Conservation (phyloP, 2,329 filamentous ascomycete species). For the Colletotrichum orchidophilum region DNA sequence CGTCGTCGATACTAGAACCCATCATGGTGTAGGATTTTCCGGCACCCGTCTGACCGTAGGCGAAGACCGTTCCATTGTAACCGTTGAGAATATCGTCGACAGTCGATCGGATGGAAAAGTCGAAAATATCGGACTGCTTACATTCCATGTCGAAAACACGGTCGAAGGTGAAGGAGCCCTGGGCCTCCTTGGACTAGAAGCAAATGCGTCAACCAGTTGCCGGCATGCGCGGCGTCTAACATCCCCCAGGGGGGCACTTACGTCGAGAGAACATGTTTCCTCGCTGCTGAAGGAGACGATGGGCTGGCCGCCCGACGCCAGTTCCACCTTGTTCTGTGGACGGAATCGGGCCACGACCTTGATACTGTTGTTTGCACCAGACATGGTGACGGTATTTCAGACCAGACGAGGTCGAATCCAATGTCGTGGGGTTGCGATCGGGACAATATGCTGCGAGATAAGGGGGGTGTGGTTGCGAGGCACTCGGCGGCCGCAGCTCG, state of each 20-base stretch:
- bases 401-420: conserved; percentile 26
- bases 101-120: conserved; percentile 95
- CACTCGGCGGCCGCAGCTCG: conserved; percentile 32
- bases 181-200: conserved; percentile 79
- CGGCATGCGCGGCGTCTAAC: background rate
- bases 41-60: conserved; percentile 97
- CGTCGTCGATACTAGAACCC: conserved; percentile 93
- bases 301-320: conserved; percentile 88
- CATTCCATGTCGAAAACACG: conserved; percentile 96
- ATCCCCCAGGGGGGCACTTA: conserved; percentile 56
- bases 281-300: conserved; percentile 90
- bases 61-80: conserved; percentile 99
- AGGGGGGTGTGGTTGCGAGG: conserved; percentile 22
- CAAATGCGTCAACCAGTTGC: conserved; percentile 5
- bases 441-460: conserved; percentile 3
- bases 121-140: conserved; percentile 92
- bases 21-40: conserved; percentile 99
- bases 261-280: conserved; percentile 87
- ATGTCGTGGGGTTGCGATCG: conserved; percentile 28
- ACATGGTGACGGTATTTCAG: conserved; percentile 55
- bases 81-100: conserved; percentile 99
- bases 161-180: conserved; percentile 94
- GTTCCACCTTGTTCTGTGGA: conserved; percentile 94
- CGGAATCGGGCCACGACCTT: conserved; percentile 97
- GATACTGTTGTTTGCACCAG: conserved; percentile 72